Evolutionary conservation across 441 rosid species (phyloP), one percentile per base, ranked within the genome.

Genomic region (Euphorbia celastroides): DNA sequence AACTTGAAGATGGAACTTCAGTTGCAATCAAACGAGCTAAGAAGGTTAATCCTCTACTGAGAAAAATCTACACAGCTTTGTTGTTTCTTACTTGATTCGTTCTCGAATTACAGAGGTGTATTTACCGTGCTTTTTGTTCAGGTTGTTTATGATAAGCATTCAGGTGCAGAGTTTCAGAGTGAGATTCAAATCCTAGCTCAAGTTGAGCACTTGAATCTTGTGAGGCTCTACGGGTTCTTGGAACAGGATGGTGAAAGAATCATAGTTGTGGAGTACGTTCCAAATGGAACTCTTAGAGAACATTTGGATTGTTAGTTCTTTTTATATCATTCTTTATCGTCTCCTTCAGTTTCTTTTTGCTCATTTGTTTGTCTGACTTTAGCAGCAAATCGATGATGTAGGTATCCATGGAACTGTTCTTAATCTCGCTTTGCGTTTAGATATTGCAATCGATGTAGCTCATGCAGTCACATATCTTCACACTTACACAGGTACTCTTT

Each of bases 401-500:
- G 97, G 96, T 51, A 62, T 72, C 25, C 81, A 81, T 5, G 89
- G 91, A 52, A 82, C 72, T 38, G 23, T 73, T 79, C 88, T 88
- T 23, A 90, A 81, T 79, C 76, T 88, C 58, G 81, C 92, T 46
- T 73, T 79, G 22, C 82, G 97, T 70, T 74, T 94, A 19, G 97
- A 88, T 75, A 83, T 91, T 72, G 93, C 96, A 27, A 86, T 83
- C 23, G 95, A 94, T 66, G 87, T 94, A 31, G 97, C 97, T 65
- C 97, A 94, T 76, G 99, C 96, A 2, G 69, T 94, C 41, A 94
- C 99, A 72, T 94, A 94, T 76, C 97, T 94, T 73, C 97, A 93
- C 78, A 86, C 83, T 87, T 94, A 94, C 73, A 85, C 99, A 78
- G 95, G 99, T 88, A 57, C 60, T 54, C 26, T 34, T 44, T 22